Conservation (phyloP, 2,329 filamentous ascomycete species). For the Talaromyces sp. region DNA sequence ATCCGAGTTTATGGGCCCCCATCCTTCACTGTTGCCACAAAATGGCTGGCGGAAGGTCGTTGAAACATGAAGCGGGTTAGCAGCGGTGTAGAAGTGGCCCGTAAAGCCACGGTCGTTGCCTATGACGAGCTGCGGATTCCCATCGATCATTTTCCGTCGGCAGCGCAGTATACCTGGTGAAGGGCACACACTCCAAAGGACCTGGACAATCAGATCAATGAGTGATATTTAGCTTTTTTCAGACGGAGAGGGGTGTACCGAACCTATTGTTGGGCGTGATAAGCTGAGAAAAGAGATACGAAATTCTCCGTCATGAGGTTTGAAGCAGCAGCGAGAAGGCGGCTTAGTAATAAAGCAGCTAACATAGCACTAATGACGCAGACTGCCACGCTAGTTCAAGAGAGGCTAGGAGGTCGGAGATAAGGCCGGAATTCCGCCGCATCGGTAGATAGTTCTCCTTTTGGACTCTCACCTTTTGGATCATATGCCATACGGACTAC, state of each 20-base stretch:
- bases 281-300: not conserved
- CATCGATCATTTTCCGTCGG: conserved; percentile 27
- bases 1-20: conserved; percentile 84
- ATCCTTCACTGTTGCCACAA: conserved; percentile 87
- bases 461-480: not conserved
- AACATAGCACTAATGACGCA: not conserved
- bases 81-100: conserved; percentile 14
- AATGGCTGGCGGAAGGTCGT: conserved; percentile 59
- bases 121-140: conserved; percentile 24
- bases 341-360: not conserved
- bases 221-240: not conserved
- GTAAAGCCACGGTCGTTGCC: conserved; percentile 19
- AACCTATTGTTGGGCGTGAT: not conserved
- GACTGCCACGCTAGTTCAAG: not conserved
- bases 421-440: conserved; percentile 1
- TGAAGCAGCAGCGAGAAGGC: conserved; percentile 7
- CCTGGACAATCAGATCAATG: not conserved
- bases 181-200: conserved; percentile 4
- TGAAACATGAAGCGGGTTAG: conserved; percentile 22
- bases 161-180: conserved; percentile 13
- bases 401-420: conserved; percentile 8
- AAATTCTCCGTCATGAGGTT: not conserved
- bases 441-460: not conserved
- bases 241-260: not conserved
- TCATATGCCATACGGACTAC: not conserved